Conservation (phyloP, 2,329 filamentous ascomycete species). For the Alternaria angustiovoidea region DNA sequence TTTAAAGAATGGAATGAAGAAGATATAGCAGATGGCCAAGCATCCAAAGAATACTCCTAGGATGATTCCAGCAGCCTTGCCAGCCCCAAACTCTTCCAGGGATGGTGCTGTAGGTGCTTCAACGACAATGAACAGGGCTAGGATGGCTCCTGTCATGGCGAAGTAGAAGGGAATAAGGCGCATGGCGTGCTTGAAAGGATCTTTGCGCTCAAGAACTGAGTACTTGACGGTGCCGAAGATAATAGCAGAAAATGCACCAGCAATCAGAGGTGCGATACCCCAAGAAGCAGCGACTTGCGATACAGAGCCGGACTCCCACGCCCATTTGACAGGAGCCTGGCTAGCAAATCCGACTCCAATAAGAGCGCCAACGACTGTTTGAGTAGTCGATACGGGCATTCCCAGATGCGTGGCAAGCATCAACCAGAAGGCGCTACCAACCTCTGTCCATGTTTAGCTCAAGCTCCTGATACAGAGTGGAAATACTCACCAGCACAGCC, state of each 20-base stretch:
- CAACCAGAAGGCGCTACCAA: constrained; percentile 34
- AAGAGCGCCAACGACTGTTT: constrained; percentile 67
- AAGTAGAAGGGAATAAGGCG: constrained; percentile 60
- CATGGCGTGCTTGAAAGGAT: constrained; percentile 61
- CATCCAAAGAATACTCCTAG: constrained; percentile 37
- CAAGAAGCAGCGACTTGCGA: constrained; percentile 55
- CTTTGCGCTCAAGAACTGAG: constrained; percentile 58
- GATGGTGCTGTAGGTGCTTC: constrained; percentile 50
- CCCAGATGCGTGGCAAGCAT: constrained; percentile 42
- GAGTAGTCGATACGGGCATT: constrained; percentile 68
- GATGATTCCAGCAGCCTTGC: constrained; percentile 40
- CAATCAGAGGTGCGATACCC: constrained; percentile 59
- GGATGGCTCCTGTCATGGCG: constrained; percentile 57
- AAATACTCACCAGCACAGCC: constrained; percentile 67
- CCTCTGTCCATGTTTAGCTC: constrained; percentile 5
- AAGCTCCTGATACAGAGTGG: constrained; percentile 44
- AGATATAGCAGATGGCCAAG: constrained; percentile 33
- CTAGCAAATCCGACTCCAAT: constrained; percentile 66
- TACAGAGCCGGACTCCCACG: constrained; percentile 35
- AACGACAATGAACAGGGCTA: constrained; percentile 67
- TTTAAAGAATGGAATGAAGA: constrained; percentile 41
- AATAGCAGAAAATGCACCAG: constrained; percentile 57
- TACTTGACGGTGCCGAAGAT: constrained; percentile 62
- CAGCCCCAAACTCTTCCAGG: constrained; percentile 40
- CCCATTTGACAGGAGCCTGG: constrained; percentile 32